These are phyloP conservation scores for Silybum marianum DNA, from an alignment of 129 eudicot species.

Conservation along the genomic window DNA sequence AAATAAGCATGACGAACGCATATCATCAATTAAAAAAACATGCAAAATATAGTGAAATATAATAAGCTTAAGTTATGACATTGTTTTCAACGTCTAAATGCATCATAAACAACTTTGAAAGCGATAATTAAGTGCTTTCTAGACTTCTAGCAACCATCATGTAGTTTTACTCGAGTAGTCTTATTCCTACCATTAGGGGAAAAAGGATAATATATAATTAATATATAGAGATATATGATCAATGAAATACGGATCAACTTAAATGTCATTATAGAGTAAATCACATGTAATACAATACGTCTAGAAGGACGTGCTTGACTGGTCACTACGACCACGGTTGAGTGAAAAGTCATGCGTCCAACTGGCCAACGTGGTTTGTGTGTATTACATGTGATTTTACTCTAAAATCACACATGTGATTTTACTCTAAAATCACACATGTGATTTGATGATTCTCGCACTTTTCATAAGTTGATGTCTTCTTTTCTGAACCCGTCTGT, in stretches of 20 bases:
- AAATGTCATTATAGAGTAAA: background rate
- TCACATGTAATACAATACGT: background rate
- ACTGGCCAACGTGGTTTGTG: background rate
- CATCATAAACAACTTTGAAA: conserved; percentile 37
- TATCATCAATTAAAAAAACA: conserved; percentile 10
- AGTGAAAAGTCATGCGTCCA: background rate
- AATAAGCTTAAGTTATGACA: conserved; percentile 24
- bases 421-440: background rate
- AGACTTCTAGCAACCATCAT: conserved; percentile 7
- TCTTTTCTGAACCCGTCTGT: background rate
- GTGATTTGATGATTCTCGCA: too few relatives aligned
- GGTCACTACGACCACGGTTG: background rate
- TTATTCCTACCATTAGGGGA: too few relatives aligned
- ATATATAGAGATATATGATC: background rate
- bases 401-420: background rate
- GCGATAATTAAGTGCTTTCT: conserved; percentile 20
- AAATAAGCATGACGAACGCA: conserved; percentile 18
- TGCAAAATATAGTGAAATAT: background rate
- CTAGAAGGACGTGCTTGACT: background rate
- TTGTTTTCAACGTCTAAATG: conserved; percentile 32
- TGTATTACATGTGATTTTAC: background rate
- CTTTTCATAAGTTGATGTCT: background rate
- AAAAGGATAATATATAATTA: background rate
- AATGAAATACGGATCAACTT: background rate
- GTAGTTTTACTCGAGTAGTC: background rate